Evolutionary conservation across 257 asterid species (phyloP), one percentile per base, ranked within the genome.

Genomic region (Anisodus tanguticus): DNA sequence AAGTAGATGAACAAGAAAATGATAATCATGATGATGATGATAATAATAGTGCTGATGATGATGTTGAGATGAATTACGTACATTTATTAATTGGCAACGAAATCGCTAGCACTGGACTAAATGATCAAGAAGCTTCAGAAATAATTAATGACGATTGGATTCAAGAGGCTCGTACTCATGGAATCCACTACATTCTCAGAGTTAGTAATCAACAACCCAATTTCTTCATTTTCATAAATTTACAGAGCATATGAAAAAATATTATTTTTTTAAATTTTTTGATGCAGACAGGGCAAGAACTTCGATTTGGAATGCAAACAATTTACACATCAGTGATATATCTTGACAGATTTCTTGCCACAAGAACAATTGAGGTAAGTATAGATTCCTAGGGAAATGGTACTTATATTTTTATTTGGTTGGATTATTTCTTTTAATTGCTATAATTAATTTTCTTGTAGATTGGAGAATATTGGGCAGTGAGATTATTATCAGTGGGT

Each of bases 311-410:
- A 66, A 59, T 47, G 79, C 92, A 84, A 45, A 93, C 97, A 4
- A 91, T 91, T 0, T 94, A 88, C 89, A 76, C 85, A 35, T 86
- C 97, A 8, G 87, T 91, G 47, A 79, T 87, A 17, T 94, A 90
- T 90, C 83, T 92, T 54, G 94, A 91, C 62, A 87, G 90, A 55
- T 91, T 91, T 84, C 92, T 94, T 66, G 86, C 93, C 4, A 89
- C 70, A 49, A 85, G 89, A 79, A 85, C 87, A n/a, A 66, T 92
- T 77, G 86, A 83, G 87, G 98, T 94, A 55, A 88, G 91, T 83
- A 12, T 6, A 19, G 2, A 3, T 35, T 79, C 55, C 54, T 26
- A 3, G 17, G 13, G 35, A 64, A 37, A 83, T 41, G 37, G 17
- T 64, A 5, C 35, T 2, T 37, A 16, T 69, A 5, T 31, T 35